A percentile compares a stretch with the other conserved stretches of the same genome.
Evolutionary conservation across 352 stramenopile genomes (phyloP).

Genomic region (Pythium pyrilobum): DNA sequence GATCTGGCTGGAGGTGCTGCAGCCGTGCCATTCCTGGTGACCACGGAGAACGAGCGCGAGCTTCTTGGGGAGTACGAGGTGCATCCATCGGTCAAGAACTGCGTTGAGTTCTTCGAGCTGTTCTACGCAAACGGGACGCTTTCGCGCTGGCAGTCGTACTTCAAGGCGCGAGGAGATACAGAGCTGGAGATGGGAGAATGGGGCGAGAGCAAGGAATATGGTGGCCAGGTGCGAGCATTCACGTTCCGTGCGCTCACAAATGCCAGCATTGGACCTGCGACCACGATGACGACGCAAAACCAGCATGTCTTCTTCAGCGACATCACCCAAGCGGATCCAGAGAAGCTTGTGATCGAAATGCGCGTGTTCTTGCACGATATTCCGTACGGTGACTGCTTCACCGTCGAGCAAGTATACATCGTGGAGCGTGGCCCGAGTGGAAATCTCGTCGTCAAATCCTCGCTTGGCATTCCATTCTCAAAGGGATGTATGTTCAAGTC

Average conservation of each 20-base stretch:
- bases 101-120: constrained; percentile 53
- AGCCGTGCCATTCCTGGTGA: constrained; percentile 63
- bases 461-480: constrained; percentile 78
- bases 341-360: constrained; percentile 55
- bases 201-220: constrained; percentile 56
- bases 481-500: constrained; percentile 89
- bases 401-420: constrained; percentile 61
- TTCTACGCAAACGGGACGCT: constrained; percentile 56
- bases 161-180: constrained; percentile 66
- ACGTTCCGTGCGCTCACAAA: constrained; percentile 75
- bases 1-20: constrained; percentile 37
- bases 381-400: constrained; percentile 83
- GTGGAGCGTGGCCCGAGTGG: constrained; percentile 41
- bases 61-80: constrained; percentile 66
- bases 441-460: constrained; percentile 52
- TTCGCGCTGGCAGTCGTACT: constrained; percentile 50
- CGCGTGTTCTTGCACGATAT: constrained; percentile 78
- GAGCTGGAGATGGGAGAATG: constrained; percentile 71
- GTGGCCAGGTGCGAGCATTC: constrained; percentile 56
- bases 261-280: constrained; percentile 71
- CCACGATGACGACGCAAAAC: constrained; percentile 80
- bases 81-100: constrained; percentile 41
- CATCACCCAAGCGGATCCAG: constrained; percentile 25
- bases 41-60: constrained; percentile 56
- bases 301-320: constrained; percentile 57